Conservation (phyloP, 768 basidiomycete genomes). For the Suillus spraguei region DNA sequence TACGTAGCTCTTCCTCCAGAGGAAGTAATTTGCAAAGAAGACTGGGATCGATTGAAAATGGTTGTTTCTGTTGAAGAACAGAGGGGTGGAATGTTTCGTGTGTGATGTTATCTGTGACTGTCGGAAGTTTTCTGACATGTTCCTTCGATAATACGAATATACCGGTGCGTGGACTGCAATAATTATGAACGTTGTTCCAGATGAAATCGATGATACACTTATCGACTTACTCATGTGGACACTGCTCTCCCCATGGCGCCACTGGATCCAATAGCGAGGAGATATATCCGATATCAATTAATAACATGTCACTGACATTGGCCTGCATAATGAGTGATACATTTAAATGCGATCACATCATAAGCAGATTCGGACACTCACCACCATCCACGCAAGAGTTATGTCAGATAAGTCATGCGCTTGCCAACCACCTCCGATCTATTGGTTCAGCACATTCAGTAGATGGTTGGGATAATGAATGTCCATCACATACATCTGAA, state of each 20-base stretch:
- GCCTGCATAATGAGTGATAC: slow-evolving; percentile 39
- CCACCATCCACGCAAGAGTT: slow-evolving; percentile 65
- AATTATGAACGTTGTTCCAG: not conserved
- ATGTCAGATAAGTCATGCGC: slow-evolving; percentile 71
- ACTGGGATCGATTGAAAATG: slow-evolving; percentile 36
- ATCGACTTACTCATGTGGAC: slow-evolving; percentile 60
- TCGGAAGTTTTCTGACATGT: slow-evolving; percentile 52
- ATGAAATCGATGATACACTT: not conserved
- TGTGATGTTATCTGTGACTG: slow-evolving; percentile 44
- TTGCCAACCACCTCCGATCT: slow-evolving; percentile 74
- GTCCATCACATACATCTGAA: slow-evolving; percentile 20
- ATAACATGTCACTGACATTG: slow-evolving; percentile 56
- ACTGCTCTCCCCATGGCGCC: slow-evolving; percentile 61
- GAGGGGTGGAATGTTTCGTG: slow-evolving; percentile 67
- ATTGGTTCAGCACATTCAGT: not conserved
- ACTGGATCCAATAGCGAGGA: slow-evolving; percentile 50
- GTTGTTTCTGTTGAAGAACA: slow-evolving; percentile 41
- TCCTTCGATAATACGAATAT: slow-evolving; percentile 51
- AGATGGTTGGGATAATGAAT: slow-evolving; percentile 7
- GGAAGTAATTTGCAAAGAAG: slow-evolving; percentile 47
- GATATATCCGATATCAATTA: slow-evolving; percentile 58
- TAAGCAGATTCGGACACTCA: slow-evolving; percentile 32
- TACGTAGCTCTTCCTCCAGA: slow-evolving; percentile 54
- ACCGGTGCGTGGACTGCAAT: slow-evolving; percentile 50
- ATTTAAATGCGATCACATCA: not conserved